Conservation (phyloP, 2,329 filamentous ascomycete species). For the Hyphodiscus sp. region DNA sequence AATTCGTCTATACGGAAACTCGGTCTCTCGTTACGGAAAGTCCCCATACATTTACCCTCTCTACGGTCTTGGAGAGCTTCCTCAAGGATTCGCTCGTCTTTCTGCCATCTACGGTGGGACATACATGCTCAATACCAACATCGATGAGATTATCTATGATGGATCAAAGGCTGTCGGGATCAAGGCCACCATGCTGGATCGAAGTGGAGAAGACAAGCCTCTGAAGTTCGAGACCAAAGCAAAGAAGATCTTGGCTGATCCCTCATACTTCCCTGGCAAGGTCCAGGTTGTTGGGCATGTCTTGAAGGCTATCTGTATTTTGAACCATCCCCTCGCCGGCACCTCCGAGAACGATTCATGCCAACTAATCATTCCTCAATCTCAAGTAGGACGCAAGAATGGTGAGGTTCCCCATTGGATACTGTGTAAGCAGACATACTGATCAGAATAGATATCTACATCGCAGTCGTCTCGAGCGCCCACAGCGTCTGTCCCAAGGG, state of each 20-base stretch:
- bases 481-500: constrained; percentile 99
- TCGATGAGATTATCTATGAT: constrained; percentile 86
- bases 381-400: constrained; percentile 93
- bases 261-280: constrained; percentile 92
- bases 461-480: constrained; percentile 88
- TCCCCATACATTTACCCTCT: constrained; percentile 99
- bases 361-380: constrained; percentile 96
- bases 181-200: constrained; percentile 90
- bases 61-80: constrained; percentile 93
- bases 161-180: constrained; percentile 84
- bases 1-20: constrained; percentile 95
- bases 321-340: constrained; percentile 89
- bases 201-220: constrained; percentile 61
- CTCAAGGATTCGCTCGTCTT: constrained; percentile 93
- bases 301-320: constrained; percentile 92
- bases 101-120: constrained; percentile 98
- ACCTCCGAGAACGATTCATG: constrained; percentile 84
- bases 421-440: constrained; percentile 1
- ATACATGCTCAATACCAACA: constrained; percentile 96
- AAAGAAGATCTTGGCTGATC: constrained; percentile 92
- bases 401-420: constrained; percentile 42
- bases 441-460: constrained; percentile 71
- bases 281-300: constrained; percentile 82
- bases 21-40: constrained; percentile 94
- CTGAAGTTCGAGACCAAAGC: constrained; percentile 97